Percentiles rank a stretch among this genome's conserved stretches.
These are phyloP conservation scores for Diaporthe batatas DNA, from an alignment of 2,329 filamentous ascomycete species.

Conservation along the genomic window DNA sequence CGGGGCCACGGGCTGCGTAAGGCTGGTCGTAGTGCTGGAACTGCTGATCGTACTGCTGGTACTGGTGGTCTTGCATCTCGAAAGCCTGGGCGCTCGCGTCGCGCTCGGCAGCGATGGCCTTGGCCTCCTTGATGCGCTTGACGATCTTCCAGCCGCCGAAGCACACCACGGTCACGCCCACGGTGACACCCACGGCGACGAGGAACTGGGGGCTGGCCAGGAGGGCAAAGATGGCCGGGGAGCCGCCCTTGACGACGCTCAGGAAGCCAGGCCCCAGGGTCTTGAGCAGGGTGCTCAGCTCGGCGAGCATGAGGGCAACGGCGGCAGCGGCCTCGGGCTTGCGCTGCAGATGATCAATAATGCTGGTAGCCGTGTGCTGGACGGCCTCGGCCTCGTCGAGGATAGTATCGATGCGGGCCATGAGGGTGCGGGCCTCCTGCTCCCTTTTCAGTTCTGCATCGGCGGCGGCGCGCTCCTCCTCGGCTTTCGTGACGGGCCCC, in stretches of 20 bases:
- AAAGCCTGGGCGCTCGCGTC: slow-evolving; percentile 46
- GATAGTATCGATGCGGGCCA: slow-evolving; percentile 80
- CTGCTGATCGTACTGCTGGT: no score
- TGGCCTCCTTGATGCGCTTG: slow-evolving; percentile 77
- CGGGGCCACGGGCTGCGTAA: no score
- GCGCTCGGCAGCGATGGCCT: slow-evolving; percentile 48
- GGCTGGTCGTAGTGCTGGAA: slow-evolving; percentile 9
- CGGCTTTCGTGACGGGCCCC: slow-evolving; percentile 51
- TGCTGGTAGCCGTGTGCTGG: slow-evolving; percentile 85
- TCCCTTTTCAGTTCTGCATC: slow-evolving; percentile 70
- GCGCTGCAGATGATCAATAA: slow-evolving; percentile 80
- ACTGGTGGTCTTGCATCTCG: slow-evolving; percentile 46
- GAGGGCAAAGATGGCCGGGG: slow-evolving; percentile 87
- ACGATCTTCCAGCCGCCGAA: slow-evolving; percentile 98
- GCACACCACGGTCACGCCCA: slow-evolving; percentile 95
- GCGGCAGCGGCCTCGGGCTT: slow-evolving; percentile 91
- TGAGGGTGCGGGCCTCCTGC: slow-evolving; percentile 64
- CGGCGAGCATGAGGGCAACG: slow-evolving; percentile 90
- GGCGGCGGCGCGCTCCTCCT: slow-evolving; percentile 48
- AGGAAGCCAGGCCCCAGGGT: slow-evolving; percentile 90
- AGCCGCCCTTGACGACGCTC: slow-evolving; percentile 79
- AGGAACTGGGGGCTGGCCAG: slow-evolving; percentile 93
- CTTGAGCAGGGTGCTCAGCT: slow-evolving; percentile 84
- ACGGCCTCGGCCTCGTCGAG: slow-evolving; percentile 91
- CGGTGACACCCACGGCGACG: slow-evolving; percentile 88